phyloP scores from a whole-genome alignment of 1,139 yeast species.

The Diutina rugosa region DNA sequence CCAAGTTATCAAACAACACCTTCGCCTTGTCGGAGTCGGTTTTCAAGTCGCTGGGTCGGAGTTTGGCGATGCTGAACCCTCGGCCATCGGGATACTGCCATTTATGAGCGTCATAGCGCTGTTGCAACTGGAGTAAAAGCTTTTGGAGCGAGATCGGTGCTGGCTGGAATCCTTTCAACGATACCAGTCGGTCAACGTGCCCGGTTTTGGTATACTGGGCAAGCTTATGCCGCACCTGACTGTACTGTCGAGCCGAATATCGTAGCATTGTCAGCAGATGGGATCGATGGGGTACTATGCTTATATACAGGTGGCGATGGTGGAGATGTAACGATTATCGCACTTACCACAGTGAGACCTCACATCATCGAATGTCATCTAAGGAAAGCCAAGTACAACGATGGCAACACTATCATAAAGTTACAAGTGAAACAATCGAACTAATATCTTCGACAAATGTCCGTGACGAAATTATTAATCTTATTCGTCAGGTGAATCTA shows the following conservation, averaged over 20 bases:
- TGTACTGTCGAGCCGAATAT: background rate
- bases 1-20: background rate
- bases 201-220: background rate
- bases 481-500: constrained; percentile 39
- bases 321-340: background rate
- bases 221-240: background rate
- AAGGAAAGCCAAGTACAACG: background rate
- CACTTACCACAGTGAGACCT: background rate
- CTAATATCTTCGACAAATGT: constrained; percentile 10
- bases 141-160: background rate
- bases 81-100: background rate
- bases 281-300: background rate
- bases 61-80: background rate
- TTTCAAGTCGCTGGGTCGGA: background rate
- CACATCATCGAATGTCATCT: background rate
- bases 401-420: background rate
- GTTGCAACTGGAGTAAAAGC: background rate
- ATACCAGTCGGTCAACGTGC: background rate
- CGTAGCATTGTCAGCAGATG: background rate
- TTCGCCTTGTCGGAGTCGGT: background rate
- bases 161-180: background rate
- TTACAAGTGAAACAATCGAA: background rate
- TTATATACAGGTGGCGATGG: background rate
- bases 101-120: background rate
- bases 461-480: constrained; percentile 28